These are phyloP conservation scores for Simplicillium aogashimaense DNA, from an alignment of 2,329 filamentous ascomycete genomes.

Conservation along the genomic window DNA sequence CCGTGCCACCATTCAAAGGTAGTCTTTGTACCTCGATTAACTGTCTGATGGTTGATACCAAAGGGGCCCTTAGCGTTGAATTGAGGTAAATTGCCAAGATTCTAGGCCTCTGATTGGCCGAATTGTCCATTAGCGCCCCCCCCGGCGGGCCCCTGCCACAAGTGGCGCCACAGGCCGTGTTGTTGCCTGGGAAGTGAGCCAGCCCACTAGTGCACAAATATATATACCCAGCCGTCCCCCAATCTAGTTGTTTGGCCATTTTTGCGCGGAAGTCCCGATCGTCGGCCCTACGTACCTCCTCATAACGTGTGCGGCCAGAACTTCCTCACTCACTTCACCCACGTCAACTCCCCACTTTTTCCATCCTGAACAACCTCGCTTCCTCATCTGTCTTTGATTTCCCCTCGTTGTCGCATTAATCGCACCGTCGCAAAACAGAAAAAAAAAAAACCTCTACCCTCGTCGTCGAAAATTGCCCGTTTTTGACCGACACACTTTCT, in stretches of 20 bases:
- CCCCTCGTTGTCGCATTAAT: not conserved
- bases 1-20: too few relatives aligned
- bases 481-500: not conserved
- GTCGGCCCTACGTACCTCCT: conserved; percentile 41
- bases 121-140: conserved; percentile 23
- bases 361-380: conserved; percentile 4
- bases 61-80: conserved; percentile 20
- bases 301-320: conserved; percentile 33
- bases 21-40: conserved; percentile 2
- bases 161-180: conserved; percentile 32
- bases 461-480: not conserved
- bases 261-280: conserved; percentile 47
- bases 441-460: too few relatives aligned
- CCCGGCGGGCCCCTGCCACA: conserved; percentile 26
- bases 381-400: not conserved
- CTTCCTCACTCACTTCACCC: conserved; percentile 24
- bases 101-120: conserved; percentile 26
- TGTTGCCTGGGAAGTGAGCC: conserved; percentile 32
- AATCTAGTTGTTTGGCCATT: conserved; percentile 35
- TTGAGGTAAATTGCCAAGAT: conserved; percentile 28
- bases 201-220: conserved; percentile 37
- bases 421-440: not conserved
- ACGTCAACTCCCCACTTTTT: conserved; percentile 2
- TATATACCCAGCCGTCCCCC: conserved; percentile 46
- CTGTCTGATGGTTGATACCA: conserved; percentile 26